phyloP scores from a whole-genome alignment of 2,329 filamentous ascomycete genomes.

The Penicillium aurantiogriseum region DNA sequence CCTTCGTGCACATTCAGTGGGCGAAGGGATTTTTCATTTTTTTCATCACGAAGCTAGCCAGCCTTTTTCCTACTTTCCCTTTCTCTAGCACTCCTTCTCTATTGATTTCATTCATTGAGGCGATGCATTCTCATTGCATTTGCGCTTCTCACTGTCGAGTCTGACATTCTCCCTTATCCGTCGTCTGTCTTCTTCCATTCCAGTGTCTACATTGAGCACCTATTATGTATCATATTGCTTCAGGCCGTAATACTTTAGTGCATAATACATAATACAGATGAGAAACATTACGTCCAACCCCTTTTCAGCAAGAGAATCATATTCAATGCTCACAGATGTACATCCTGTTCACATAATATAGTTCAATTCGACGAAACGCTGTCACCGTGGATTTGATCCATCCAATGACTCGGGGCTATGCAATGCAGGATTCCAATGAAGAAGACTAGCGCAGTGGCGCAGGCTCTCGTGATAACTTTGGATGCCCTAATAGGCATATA shows the following conservation, averaged over 20 bases:
- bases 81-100: neutral
- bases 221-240: constrained; percentile 2
- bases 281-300: neutral
- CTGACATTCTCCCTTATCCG: neutral
- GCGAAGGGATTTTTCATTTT: neutral
- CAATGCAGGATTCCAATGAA: neutral
- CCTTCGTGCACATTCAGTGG: neutral
- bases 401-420: neutral
- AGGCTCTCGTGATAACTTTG: neutral
- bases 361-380: neutral
- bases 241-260: neutral
- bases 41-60: neutral
- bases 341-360: neutral
- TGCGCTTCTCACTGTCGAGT: neutral
- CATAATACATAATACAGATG: neutral
- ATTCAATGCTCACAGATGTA: neutral
- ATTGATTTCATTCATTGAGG: neutral
- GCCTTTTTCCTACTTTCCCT: neutral
- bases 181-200: neutral
- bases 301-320: neutral
- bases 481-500: neutral
- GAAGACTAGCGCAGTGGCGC: neutral
- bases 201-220: neutral
- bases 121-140: neutral
- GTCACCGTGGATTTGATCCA: neutral